Conservation (phyloP, 306 rosid genomes). For the Cicer pinnatifidum region DNA sequence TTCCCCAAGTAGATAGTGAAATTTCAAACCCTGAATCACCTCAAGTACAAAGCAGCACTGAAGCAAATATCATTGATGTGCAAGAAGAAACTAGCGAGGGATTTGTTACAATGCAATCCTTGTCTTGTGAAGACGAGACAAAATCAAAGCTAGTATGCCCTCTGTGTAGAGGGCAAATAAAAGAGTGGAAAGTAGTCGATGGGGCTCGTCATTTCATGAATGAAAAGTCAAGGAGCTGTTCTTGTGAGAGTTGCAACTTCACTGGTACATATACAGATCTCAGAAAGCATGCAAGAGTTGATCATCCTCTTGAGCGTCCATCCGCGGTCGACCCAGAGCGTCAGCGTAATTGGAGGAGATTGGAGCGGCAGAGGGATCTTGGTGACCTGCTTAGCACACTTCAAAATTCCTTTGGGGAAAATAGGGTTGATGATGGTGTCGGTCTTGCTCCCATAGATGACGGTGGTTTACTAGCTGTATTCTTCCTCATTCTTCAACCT, state of each 20-base stretch:
- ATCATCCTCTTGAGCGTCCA: constrained; percentile 88
- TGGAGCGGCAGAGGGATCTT: constrained; percentile 95
- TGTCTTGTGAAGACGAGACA: constrained; percentile 67
- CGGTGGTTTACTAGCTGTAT: constrained; percentile 86
- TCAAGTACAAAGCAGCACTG: constrained; percentile 47
- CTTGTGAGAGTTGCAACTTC: constrained; percentile 82
- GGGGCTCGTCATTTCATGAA: constrained; percentile 93
- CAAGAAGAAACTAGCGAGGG: constrained; percentile 62
- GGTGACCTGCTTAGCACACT: constrained; percentile 92
- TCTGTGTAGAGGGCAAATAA: constrained; percentile 86
- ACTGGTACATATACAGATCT: constrained; percentile 84
- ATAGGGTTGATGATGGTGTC: constrained; percentile 68
- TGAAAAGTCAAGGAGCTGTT: constrained; percentile 83
- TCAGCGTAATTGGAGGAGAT: constrained; percentile 85
- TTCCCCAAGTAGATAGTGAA: constrained; percentile 55
- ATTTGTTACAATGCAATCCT: constrained; percentile 52
- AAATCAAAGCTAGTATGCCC: constrained; percentile 80
- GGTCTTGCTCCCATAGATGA: constrained; percentile 69
- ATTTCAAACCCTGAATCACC: constrained; percentile 42
- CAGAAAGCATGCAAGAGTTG: constrained; percentile 93
- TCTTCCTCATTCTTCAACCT: constrained; percentile 85
- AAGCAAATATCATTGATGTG: constrained; percentile 49
- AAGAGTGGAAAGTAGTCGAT: constrained; percentile 82
- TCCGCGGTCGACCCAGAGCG: constrained; percentile 91
- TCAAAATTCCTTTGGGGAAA: constrained; percentile 84